These are phyloP conservation scores for Tricholoma saponaceum DNA, from an alignment of 768 basidiomycete species.

Conservation along the genomic window DNA sequence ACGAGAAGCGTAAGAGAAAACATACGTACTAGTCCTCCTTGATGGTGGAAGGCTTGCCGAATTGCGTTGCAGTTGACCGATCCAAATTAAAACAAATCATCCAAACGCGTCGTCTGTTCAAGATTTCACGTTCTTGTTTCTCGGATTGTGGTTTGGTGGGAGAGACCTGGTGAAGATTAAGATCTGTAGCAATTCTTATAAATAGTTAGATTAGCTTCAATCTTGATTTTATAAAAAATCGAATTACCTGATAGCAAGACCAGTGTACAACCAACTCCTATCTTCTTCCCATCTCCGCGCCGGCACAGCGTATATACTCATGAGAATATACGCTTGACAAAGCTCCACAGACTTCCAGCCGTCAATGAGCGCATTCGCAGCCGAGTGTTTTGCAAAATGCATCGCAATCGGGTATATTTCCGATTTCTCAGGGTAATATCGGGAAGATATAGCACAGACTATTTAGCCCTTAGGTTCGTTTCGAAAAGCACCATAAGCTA, in stretches of 20 bases:
- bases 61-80: slow-evolving; percentile 81
- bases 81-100: slow-evolving; percentile 89
- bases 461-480: slow-evolving; percentile 1
- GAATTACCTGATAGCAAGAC: slow-evolving; percentile 70
- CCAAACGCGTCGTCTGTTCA: slow-evolving; percentile 87
- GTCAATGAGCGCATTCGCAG: slow-evolving; percentile 75
- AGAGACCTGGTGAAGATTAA: slow-evolving; percentile 75
- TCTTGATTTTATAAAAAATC: not conserved
- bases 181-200: slow-evolving; percentile 76
- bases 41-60: slow-evolving; percentile 86
- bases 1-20: not conserved
- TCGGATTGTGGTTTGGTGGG: slow-evolving; percentile 62
- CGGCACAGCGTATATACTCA: slow-evolving; percentile 78
- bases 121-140: slow-evolving; percentile 73
- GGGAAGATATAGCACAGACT: slow-evolving; percentile 86
- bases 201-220: slow-evolving; percentile 4
- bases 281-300: slow-evolving; percentile 88
- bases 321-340: slow-evolving; percentile 87
- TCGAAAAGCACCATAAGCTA: not conserved
- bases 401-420: slow-evolving; percentile 86
- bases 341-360: slow-evolving; percentile 86
- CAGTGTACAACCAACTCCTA: slow-evolving; percentile 85
- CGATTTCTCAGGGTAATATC: slow-evolving; percentile 74
- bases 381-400: slow-evolving; percentile 84
- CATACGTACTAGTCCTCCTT: slow-evolving; percentile 71